Conservation (phyloP, 2,329 filamentous ascomycete species). For the Zarea fungicola region DNA sequence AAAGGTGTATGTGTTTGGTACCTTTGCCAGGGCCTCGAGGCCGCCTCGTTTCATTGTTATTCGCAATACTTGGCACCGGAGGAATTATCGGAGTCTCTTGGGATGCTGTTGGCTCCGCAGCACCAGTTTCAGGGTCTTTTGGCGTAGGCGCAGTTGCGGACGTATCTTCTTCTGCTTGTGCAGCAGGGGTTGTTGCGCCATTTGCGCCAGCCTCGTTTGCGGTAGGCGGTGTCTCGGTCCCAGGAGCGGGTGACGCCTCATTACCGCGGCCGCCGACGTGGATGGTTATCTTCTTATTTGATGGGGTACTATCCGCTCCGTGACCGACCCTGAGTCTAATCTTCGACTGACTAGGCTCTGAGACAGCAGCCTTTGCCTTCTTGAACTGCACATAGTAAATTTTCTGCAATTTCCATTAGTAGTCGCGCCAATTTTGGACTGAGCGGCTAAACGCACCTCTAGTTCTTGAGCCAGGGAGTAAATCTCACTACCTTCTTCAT, state of each 20-base stretch:
- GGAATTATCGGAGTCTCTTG: constrained; percentile 20
- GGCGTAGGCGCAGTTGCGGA: constrained; percentile 4
- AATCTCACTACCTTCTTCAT: constrained; percentile 86
- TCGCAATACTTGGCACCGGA: constrained; percentile 17
- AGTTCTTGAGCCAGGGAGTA: constrained; percentile 71
- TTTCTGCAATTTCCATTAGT: constrained; percentile 43
- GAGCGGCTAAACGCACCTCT: constrained; percentile 50
- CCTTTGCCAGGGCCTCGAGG: constrained; percentile 40
- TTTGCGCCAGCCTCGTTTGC: constrained; percentile 17
- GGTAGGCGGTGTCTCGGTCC: constrained; percentile 30
- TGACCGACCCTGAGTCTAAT: constrained; percentile 72
- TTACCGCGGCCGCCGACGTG: constrained; percentile 59
- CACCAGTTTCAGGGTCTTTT: constrained; percentile 11
- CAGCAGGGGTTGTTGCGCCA: constrained; percentile 2
- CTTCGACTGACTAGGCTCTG: constrained; percentile 68
- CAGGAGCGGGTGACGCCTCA: constrained; percentile 47
- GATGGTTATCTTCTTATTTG: constrained; percentile 64
- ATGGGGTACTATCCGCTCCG: constrained; percentile 37
- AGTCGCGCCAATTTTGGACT: background rate
- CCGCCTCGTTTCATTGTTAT: constrained; percentile 31
- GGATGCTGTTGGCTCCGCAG: background rate
- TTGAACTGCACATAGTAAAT: constrained; percentile 64
- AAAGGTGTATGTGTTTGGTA: constrained; percentile 17
- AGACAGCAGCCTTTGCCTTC: constrained; percentile 66
- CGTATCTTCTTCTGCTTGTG: constrained; percentile 2